A percentile compares a stretch with the other conserved stretches of the same genome.
Conservation (phyloP, 177 flowering plant species). For the Telopea speciosissima region DNA sequence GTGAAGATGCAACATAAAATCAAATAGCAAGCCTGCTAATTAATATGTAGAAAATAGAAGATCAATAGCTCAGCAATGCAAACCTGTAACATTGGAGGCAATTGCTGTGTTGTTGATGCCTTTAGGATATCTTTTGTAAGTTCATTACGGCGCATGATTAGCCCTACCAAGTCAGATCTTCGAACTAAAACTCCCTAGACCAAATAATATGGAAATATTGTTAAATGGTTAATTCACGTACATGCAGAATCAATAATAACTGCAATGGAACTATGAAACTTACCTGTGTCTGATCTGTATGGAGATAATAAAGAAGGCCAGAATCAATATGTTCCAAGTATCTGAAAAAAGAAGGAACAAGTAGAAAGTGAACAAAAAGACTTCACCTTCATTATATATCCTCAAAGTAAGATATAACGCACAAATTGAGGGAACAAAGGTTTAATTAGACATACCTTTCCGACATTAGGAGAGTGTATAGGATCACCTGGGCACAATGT, state of each 20-base stretch:
- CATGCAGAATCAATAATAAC: not conserved
- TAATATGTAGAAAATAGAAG: slow-evolving; percentile 1
- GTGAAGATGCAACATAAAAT: slow-evolving; percentile 9
- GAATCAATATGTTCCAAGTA: slow-evolving; percentile 59
- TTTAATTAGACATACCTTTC: slow-evolving; percentile 49
- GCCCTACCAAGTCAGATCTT: slow-evolving; percentile 84
- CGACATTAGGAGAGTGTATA: slow-evolving; percentile 93
- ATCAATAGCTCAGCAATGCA: not conserved
- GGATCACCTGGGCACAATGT: slow-evolving; percentile 87
- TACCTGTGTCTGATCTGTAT: slow-evolving; percentile 90
- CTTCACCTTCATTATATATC: not conserved
- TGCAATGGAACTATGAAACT: not conserved
- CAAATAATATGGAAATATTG: slow-evolving; percentile 3
- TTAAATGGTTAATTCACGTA: slow-evolving; percentile 2
- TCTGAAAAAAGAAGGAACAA: slow-evolving; percentile 31
- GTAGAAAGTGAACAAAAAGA: slow-evolving; percentile 7
- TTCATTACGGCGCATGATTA: slow-evolving; percentile 97
- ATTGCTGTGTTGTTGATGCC: slow-evolving; percentile 66
- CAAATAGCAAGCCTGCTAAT: slow-evolving; percentile 9
- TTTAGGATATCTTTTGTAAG: slow-evolving; percentile 75
- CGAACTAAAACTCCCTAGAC: slow-evolving; percentile 62
- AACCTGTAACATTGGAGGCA: slow-evolving; percentile 82
- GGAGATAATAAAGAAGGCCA: slow-evolving; percentile 91
- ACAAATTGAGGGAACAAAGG: not conserved
- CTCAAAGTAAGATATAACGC: not conserved